Evolutionary conservation across 768 basidiomycete species (phyloP), one percentile per base, ranked within the genome.

Genomic region (Mycena albidolilacea): DNA sequence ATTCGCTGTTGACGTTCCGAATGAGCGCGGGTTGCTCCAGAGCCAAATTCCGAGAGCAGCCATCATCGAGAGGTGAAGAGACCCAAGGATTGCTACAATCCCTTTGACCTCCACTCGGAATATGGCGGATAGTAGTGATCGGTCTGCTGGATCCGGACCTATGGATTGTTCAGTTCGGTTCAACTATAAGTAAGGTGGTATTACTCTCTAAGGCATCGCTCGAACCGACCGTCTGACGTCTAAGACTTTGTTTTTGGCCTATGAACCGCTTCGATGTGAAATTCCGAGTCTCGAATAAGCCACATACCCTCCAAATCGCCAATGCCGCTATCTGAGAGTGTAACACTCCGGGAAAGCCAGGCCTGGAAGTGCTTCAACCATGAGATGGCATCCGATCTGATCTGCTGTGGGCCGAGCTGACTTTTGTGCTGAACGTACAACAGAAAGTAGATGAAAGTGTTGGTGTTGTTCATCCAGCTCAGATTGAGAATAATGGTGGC

Each of bases 401-500:
- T 46, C 38, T 59, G 66, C 5, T 37, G 39, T 1, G 64, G 69
- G 7, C 62, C 69, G 19, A 41, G 43, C 61, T 30, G 30, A 30
- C 30, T 30, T 30, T 30, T 30, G 30, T 30, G 30, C 30, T 30
- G 30, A 30, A 30, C 30, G 30, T 30, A 30, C 30, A 30, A 3
- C 30, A 30, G 30, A 30, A 30, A 30, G 30, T 30, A 30, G 30
- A 30, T 30, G 30, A 30, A 30, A 30, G 30, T 30, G 30, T 30
- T 30, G 30, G 30, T 30, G 30, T 30, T 30, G 30, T 30, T 30
- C 30, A 30, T 30, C 30, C 30, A 30, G 30, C 30, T 30, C 3
- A 30, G 41, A 54, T 72, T 74, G 58, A 81, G 79, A n/a, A 82
- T 69, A 59, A 81, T 75, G 48, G 46, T 67, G 5, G 66, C 75